Base-by-base conservation (phyloP, 345 rosid species). In the Eucalyptus pumila region DNA sequence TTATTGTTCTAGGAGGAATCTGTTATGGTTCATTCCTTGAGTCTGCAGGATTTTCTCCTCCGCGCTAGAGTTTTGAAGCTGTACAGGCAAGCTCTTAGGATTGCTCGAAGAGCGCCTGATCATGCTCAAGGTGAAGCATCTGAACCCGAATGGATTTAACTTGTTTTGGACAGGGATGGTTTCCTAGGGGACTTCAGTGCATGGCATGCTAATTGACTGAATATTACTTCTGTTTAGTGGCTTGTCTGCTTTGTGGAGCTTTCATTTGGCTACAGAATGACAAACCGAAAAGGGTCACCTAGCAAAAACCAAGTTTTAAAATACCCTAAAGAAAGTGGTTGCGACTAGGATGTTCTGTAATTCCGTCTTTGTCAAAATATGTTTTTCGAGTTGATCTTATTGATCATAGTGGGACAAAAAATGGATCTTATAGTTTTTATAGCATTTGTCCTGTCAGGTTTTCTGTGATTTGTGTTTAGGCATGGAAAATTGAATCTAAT, bases 61-160 rank as follows among this genome's bases (percentile, higher is more conserved):
- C 94, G 98, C 10, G 99, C 98, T 88, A 94, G 97, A 89, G 99
- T 95, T 87, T 93, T 97, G 90, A 96, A 95, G 93, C 93, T 97
- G 10, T 97, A 97, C 90, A 91, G 99, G 88, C 96, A 94, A 91
- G 97, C 98, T 4, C 92, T 97, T 32, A 93, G 97, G 92, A 94
- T 90, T 90, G 92, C 97, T 44, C 92, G 91, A 42, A 92, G 95
- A 94, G 97, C 99, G 90, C 99, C 99, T 88, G 86, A 62, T 47
- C 91, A 92, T 85, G 88, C 96, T 76, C 92, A 94, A 96, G 99
- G 98, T 96, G 52, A 88, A 86, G 23, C 24, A 85, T 85, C 49
- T 12, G 83, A 11, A 37, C 11, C 81, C 5, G 2, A 72, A 34
- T 21, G 26, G 26, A 10, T 72, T 34, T 72, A 34, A 72, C 45